Evolutionary conservation across 345 rosid genomes (phyloP).

Genomic region (Diplotaxis tenuifolia): DNA sequence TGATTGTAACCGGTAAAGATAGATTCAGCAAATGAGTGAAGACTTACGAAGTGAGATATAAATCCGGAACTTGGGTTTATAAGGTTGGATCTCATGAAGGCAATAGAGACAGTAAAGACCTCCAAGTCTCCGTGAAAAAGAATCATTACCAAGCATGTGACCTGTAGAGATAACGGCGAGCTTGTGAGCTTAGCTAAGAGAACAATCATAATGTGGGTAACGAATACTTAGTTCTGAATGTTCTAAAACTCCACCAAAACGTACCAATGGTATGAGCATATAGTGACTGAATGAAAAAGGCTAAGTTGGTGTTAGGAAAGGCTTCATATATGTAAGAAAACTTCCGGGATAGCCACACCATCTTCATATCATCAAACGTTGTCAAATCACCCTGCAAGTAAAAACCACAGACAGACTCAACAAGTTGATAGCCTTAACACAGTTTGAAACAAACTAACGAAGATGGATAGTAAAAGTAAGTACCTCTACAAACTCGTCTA

Average conservation of each 20-base stretch:
- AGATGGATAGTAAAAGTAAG: background rate
- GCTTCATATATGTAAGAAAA: conserved; percentile 63
- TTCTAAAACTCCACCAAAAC: conserved; percentile 4
- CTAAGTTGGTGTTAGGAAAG: conserved; percentile 44
- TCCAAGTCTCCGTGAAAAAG: conserved; percentile 67
- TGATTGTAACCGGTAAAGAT: background rate
- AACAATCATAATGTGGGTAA: background rate
- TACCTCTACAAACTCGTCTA: conserved; percentile 53
- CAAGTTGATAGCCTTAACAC: background rate
- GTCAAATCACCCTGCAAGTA: conserved; percentile 40
- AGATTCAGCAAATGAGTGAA: background rate
- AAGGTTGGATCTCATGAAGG: conserved; percentile 77
- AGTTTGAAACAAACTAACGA: background rate
- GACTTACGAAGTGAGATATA: background rate
- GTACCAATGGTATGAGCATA: conserved; percentile 58
- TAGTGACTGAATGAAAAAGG: conserved; percentile 68
- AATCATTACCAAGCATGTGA: conserved; percentile 49
- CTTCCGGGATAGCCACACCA: conserved; percentile 55
- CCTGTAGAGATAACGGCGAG: conserved; percentile 47
- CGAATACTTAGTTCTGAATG: background rate
- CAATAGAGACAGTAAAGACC: conserved; percentile 93
- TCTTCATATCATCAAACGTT: conserved; percentile 61
- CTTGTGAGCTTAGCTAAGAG: conserved; percentile 1
- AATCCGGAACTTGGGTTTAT: background rate
- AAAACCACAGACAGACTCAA: conserved; percentile 5